Percentiles rank a stretch among this genome's conserved stretches.
phyloP scores from a whole-genome alignment of 352 stramenopile species.

The Globisporangium orthogonon region DNA sequence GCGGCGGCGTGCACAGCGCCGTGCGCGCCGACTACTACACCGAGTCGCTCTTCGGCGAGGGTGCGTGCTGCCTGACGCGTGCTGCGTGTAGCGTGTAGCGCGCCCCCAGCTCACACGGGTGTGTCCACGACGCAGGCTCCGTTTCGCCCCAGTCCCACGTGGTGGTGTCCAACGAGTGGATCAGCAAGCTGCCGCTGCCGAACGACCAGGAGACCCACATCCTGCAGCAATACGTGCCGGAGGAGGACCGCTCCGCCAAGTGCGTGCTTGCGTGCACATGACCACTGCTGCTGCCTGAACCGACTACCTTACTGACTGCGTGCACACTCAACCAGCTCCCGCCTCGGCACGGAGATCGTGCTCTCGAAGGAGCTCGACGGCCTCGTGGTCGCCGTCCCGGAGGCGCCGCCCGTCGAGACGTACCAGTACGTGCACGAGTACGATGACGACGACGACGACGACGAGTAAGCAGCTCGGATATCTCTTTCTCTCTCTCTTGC shows the following conservation, averaged over 20 bases:
- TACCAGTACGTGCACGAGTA: constrained; percentile 85
- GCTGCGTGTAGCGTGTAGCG: neutral
- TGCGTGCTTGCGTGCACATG: constrained; percentile 18
- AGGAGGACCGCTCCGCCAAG: constrained; percentile 75
- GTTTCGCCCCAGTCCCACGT: constrained; percentile 83
- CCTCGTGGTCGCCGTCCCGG: constrained; percentile 83
- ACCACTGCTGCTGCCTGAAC: neutral
- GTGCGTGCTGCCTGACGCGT: constrained; percentile 3
- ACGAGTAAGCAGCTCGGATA: constrained; percentile 11
- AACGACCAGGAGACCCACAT: constrained; percentile 76
- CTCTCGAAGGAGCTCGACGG: constrained; percentile 82
- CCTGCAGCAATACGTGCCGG: constrained; percentile 66
- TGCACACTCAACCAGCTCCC: constrained; percentile 35
- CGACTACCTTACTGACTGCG: neutral
- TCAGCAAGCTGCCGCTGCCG: constrained; percentile 59
- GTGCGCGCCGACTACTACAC: constrained; percentile 76
- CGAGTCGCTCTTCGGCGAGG: constrained; percentile 86
- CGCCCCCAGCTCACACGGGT: neutral
- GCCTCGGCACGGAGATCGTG: constrained; percentile 83
- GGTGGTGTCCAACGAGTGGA: constrained; percentile 85
- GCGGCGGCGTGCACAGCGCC: constrained; percentile 60
- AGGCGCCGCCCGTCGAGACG: constrained; percentile 76
- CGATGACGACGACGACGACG: constrained; percentile 72
- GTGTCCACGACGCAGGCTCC: constrained; percentile 17
- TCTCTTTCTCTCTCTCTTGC: neutral